These are phyloP conservation scores for Colletotrichum graminicola DNA, from an alignment of 2,329 filamentous ascomycete species.

Conservation along the genomic window DNA sequence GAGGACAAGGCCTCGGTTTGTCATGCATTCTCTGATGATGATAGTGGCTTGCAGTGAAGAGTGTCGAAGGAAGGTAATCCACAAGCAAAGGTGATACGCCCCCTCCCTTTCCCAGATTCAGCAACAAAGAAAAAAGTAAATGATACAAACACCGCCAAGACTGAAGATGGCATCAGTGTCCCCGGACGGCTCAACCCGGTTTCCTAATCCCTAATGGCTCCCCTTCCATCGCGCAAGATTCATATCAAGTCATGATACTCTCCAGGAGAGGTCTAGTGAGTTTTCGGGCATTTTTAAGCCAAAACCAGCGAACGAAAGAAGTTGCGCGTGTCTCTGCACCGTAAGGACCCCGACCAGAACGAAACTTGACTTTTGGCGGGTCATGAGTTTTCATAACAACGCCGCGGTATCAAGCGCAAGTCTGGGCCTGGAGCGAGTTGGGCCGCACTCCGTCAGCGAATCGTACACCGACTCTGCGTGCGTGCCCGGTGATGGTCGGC, in stretches of 20 bases:
- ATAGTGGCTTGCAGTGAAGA: constrained; percentile 40
- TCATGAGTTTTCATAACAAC: constrained; percentile 34
- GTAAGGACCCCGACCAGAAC: constrained; percentile 37
- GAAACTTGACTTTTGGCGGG: constrained; percentile 36
- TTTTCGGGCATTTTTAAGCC: constrained; percentile 42
- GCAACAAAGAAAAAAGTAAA: constrained; percentile 26
- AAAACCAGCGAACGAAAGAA: constrained; percentile 38
- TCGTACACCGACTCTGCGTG: constrained; percentile 56
- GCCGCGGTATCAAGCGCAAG: constrained; percentile 52
- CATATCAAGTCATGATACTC: constrained; percentile 43
- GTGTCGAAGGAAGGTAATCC: constrained; percentile 41
- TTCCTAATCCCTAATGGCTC: constrained; percentile 36
- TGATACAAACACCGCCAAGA: constrained; percentile 28
- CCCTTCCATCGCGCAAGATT: constrained; percentile 41
- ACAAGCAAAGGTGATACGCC: constrained; percentile 42
- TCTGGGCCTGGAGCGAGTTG: constrained; percentile 48
- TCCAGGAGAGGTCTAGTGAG: constrained; percentile 42
- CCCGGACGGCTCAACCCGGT: constrained; percentile 38
- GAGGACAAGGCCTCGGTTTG: constrained; percentile 25
- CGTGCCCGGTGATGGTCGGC: constrained; percentile 53
- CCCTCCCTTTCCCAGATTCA: constrained; percentile 30
- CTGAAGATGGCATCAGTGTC: constrained; percentile 17
- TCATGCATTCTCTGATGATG: constrained; percentile 42
- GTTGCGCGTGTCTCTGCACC: constrained; percentile 32
- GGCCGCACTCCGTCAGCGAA: constrained; percentile 57